A percentile compares a stretch with the other conserved stretches of the same genome.
These are phyloP conservation scores for Paramyrothecium sp. DNA, from an alignment of 2,329 filamentous ascomycete species.

Conservation along the genomic window DNA sequence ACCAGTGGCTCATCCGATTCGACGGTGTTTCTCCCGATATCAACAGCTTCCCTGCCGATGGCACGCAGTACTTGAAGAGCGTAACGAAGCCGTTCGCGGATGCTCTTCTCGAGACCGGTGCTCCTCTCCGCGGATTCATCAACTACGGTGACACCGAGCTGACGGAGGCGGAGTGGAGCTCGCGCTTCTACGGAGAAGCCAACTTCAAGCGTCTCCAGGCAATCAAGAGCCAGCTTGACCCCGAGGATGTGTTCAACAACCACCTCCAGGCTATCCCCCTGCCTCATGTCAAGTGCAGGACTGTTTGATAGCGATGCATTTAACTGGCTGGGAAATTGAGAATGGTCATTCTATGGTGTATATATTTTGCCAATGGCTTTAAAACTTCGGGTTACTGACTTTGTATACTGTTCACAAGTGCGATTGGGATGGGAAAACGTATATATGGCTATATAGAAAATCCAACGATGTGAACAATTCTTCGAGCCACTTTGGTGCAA, in stretches of 20 bases:
- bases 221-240: constrained; percentile 16
- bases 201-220: constrained; percentile 17
- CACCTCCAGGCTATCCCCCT: constrained; percentile 15
- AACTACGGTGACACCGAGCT: constrained; percentile 23
- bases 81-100: constrained; percentile 20
- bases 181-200: constrained; percentile 14
- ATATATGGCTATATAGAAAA: no score
- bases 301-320: no score
- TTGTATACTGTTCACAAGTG: no score
- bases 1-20: constrained; percentile 20
- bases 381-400: no score
- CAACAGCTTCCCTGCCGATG: constrained; percentile 14
- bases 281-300: background rate
- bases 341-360: no score
- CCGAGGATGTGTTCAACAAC: constrained; percentile 16
- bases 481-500: no score
- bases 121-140: constrained; percentile 18
- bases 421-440: no score
- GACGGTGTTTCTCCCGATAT: constrained; percentile 12
- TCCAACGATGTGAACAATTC: no score
- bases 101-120: constrained; percentile 11
- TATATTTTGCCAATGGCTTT: no score
- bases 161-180: constrained; percentile 18
- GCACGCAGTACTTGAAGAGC: constrained; percentile 14
- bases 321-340: no score